These are phyloP conservation scores for Fusarium continuum DNA, from an alignment of 2,329 filamentous ascomycete genomes.

Conservation along the genomic window DNA sequence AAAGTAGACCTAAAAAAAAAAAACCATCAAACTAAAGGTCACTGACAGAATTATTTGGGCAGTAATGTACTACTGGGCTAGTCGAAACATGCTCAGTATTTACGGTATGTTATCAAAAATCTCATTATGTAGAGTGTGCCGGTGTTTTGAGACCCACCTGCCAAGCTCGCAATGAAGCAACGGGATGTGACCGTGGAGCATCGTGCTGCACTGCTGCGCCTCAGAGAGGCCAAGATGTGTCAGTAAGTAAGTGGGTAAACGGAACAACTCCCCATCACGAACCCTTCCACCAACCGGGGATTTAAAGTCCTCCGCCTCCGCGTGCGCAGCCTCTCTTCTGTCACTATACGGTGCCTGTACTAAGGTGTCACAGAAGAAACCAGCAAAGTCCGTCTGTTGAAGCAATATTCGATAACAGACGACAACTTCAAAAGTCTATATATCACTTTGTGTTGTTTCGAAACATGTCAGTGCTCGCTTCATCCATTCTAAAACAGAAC, in stretches of 20 bases:
- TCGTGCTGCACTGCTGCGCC: constrained; percentile 29
- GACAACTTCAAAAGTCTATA: background rate
- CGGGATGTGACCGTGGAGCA: constrained; percentile 27
- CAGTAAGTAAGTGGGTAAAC: constrained; percentile 15
- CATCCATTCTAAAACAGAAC: constrained; percentile 10
- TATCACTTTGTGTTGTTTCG: constrained; percentile 10
- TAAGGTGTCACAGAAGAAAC: background rate
- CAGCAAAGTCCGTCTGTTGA: background rate
- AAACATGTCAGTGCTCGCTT: constrained; percentile 15
- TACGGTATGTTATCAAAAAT: too few species aligned
- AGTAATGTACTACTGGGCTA: too few species aligned
- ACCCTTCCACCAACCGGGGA: constrained; percentile 21
- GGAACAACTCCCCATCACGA: constrained; percentile 11
- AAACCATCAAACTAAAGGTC: too few species aligned
- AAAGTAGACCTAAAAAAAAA: too few species aligned
- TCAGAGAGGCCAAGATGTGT: constrained; percentile 5
- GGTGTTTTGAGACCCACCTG: too few species aligned
- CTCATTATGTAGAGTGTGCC: too few species aligned
- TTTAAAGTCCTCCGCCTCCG: constrained; percentile 9
- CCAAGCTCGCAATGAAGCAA: constrained; percentile 31
- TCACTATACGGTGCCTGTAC: background rate
- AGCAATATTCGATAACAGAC: constrained; percentile 6
- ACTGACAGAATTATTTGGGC: too few species aligned
- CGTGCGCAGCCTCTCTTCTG: background rate
- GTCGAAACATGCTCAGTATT: too few species aligned